Evolutionary conservation across 139 green algal species (phyloP), one percentile per base, ranked within the genome.

Genomic region (Chlamydomonas incerta): DNA sequence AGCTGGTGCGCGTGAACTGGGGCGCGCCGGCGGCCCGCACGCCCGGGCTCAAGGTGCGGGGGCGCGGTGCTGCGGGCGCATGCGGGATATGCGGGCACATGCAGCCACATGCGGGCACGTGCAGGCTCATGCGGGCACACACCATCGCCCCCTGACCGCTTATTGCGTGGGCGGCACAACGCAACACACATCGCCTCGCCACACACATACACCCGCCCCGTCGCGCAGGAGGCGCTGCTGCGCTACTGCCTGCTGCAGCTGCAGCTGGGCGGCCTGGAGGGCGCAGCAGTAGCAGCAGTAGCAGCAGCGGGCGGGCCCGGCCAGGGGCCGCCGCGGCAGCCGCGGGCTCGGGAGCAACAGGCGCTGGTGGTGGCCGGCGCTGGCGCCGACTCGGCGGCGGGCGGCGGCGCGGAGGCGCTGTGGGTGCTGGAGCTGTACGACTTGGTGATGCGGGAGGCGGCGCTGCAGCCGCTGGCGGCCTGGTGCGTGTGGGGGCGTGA

Each of bases 381-480:
- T 34, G 74, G 26, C 31, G 58, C 21, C 35, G 74, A 23, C 11
- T 5, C 37, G 37, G 35, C 28, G 58, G 15, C 29, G 41, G 75
- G 37, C 6, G 35, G 75, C 35, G 14, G 35, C 10, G 37, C 24
- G 1, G 62, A 15, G 26, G 74, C 74, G 34, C 60, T 83, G n/a
- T n/a, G n/a, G n/a, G n/a, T n/a, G 63, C 46, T 50, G 63, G 77
- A 83, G 63, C 17, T 83, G 63, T 83, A 83, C 63, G 77, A 74
- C 8, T 35, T 83, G 77, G 62, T 65, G 33, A 3, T 83, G 28
- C 63, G 65, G 4, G 77, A 83, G 29, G 77, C 74, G 31, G 18
- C 20, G 18, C n/a, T n/a, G 17, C 29, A n/a, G 46, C 21, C 18
- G 77, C 24, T n/a, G 15, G 41, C 46, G 18, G 33, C 31, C 13